Evolutionary conservation across 75 land plant species (phyloP).

Genomic region (Pinus albicaulis): DNA sequence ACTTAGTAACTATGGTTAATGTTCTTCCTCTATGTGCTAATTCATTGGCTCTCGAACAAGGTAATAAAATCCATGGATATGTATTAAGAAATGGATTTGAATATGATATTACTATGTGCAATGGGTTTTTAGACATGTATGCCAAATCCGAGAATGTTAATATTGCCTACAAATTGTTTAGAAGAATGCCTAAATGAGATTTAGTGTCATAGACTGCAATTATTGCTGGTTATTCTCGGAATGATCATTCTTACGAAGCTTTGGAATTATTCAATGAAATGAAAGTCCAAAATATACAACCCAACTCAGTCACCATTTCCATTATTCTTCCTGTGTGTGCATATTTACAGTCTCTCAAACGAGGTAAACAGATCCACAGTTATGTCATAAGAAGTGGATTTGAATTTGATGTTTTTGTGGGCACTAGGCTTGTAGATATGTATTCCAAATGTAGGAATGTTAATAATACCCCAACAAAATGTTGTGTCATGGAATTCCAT

Average conservation of each 20-base stretch:
- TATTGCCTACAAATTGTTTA: too few relatives aligned
- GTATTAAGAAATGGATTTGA: too few relatives aligned
- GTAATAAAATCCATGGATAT: too few relatives aligned
- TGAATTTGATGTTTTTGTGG: slow-evolving; percentile 24
- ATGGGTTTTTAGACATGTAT: too few relatives aligned
- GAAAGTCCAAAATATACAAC: slow-evolving; percentile 21
- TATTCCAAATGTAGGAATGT: slow-evolving; percentile 61
- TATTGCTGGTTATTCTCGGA: too few relatives aligned
- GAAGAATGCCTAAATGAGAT: too few relatives aligned
- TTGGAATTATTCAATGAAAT: slow-evolving; percentile 11
- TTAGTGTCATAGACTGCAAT: too few relatives aligned
- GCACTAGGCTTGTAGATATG: slow-evolving; percentile 45
- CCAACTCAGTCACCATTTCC: slow-evolving; percentile 33
- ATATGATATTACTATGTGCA: too few relatives aligned
- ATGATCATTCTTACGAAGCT: slow-evolving; percentile 6
- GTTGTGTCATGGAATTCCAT: slow-evolving; percentile 54
- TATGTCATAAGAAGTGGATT: slow-evolving; percentile 27
- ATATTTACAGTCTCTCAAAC: slow-evolving; percentile 15
- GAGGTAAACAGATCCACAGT: slow-evolving; percentile 34
- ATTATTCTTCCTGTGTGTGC: slow-evolving; percentile 34
- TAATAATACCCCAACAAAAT: slow-evolving; percentile 39
- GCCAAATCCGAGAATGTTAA: too few relatives aligned
- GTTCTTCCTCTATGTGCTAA: too few relatives aligned
- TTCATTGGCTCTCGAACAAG: too few relatives aligned
- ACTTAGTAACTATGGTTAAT: too few relatives aligned